Base-by-base conservation (phyloP, 2,329 filamentous ascomycete genomes). In the Colletotrichum coccodes region DNA sequence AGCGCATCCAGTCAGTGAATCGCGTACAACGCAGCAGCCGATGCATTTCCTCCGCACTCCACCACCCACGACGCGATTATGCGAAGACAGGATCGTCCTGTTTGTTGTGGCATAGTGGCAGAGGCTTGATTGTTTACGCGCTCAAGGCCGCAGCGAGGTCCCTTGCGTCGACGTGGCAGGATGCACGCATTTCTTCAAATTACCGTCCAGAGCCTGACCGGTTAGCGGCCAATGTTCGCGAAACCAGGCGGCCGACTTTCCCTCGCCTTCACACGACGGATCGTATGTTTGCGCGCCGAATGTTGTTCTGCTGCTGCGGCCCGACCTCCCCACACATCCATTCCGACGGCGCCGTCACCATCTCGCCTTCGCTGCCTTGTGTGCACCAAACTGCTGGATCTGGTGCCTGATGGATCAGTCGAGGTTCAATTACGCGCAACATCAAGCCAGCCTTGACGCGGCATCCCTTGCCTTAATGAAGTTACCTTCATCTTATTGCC, bases 131-230 rank as follows among this genome's bases (percentile, higher is more conserved):
- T 30, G 63, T 46, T 50, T 18, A 47, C 49, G 36, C 54, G 44
- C 44, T 58, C 30, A 36, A 53, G 50, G 52, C 46, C 50, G 34
- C 67, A 69, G 62, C 66, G 63, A 69, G 50, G 18, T 58, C 58
- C 66, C 66, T 61, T 69, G 66, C 56, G 52, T 69, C 50, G 57
- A 67, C 56, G 57, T 67, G 66, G 62, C 63, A 70, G 64, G 32
- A 61, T 36, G 57, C 63, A 61, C 32, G 57, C 63, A 62, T 58
- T 50, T 67, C 52, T 70, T 52, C 63, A 53, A 63, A 68, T 62
- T 70, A 46, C 46, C 42, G 42, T 57, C 38, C 28, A 62, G 38
- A 67, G 44, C 30, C 57, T 61, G 32, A 52, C 36, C 40, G 54
- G 62, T 23, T 58, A 53, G n/a, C 40, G 26, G 40, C 16, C 49